Conservation (phyloP, 345 rosid genomes). For the Excoecaria cochinchinensis region DNA sequence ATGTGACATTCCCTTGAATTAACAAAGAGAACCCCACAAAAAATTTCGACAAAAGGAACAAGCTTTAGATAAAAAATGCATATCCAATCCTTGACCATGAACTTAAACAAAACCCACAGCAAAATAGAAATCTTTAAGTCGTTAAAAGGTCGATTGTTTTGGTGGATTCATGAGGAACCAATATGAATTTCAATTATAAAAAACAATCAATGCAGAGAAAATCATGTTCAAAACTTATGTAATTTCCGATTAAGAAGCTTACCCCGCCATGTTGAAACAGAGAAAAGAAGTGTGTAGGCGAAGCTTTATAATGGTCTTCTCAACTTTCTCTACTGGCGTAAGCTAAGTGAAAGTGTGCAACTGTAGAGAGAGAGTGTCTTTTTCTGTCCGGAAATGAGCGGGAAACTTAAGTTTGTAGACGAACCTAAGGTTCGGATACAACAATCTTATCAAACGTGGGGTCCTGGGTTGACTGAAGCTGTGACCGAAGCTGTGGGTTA, state of each 20-base stretch:
- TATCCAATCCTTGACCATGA: background rate
- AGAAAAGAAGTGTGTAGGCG: background rate
- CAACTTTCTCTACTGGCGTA: conserved; percentile 39
- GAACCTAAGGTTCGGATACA: conserved; percentile 36
- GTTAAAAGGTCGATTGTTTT: background rate
- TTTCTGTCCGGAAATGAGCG: conserved; percentile 27
- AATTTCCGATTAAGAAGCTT: background rate
- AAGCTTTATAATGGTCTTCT: background rate
- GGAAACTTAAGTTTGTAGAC: conserved; percentile 39
- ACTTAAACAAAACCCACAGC: background rate
- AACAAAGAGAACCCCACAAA: background rate
- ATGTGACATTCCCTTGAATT: background rate
- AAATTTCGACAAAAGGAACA: background rate
- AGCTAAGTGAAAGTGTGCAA: conserved; percentile 29
- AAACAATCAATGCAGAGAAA: background rate
- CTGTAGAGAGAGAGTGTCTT: conserved; percentile 12
- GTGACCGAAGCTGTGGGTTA: conserved; percentile 23
- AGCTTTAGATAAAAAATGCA: background rate
- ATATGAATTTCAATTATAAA: background rate
- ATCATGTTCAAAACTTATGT: no score
- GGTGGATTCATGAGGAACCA: background rate
- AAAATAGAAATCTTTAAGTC: no score
- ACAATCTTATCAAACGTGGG: no score
- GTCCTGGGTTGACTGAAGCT: conserved; percentile 34
- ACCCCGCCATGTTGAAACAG: conserved; percentile 25